phyloP scores from a whole-genome alignment of 2,329 filamentous ascomycete species.

The Bipolaris cookei region DNA sequence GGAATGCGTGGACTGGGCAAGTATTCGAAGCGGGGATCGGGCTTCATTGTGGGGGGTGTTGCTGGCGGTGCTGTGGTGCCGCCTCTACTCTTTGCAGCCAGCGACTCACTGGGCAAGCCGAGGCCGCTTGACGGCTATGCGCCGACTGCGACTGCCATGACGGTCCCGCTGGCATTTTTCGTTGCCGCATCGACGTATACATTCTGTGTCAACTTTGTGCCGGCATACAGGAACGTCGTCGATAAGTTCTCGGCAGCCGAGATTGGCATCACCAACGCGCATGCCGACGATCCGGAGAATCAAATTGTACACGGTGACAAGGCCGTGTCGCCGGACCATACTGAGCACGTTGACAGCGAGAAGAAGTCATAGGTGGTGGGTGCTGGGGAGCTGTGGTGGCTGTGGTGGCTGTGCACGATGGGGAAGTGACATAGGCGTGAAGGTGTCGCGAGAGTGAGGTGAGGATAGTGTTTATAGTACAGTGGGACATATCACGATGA shows the following conservation, averaged over 20 bases:
- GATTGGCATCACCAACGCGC: conserved; percentile 51
- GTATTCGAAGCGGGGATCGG: conserved; percentile 77
- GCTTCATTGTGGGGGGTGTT: conserved; percentile 74
- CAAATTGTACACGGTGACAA: conserved; percentile 16
- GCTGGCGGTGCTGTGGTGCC: conserved; percentile 75
- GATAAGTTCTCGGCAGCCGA: conserved; percentile 61
- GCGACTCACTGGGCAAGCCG: conserved; percentile 62
- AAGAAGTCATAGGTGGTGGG: conserved; percentile 14
- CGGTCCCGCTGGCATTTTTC: conserved; percentile 66
- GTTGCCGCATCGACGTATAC: conserved; percentile 56
- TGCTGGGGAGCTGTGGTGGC: background rate
- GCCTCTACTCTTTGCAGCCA: conserved; percentile 71
- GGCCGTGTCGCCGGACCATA: conserved; percentile 20
- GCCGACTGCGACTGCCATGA: conserved; percentile 67
- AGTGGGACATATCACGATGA: background rate
- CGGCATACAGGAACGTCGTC: conserved; percentile 66
- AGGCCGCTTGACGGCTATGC: conserved; percentile 29
- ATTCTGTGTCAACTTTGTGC: conserved; percentile 66
- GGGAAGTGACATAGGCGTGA: background rate
- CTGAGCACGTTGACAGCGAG: conserved; percentile 19
- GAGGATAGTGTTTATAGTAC: too few species aligned
- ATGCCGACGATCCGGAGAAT: conserved; percentile 43
- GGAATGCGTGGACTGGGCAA: conserved; percentile 77
- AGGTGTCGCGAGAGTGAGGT: background rate
- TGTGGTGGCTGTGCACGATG: background rate